Conservation (phyloP, 2,329 filamentous ascomycete genomes). For the Dichotomopilus funicola region DNA sequence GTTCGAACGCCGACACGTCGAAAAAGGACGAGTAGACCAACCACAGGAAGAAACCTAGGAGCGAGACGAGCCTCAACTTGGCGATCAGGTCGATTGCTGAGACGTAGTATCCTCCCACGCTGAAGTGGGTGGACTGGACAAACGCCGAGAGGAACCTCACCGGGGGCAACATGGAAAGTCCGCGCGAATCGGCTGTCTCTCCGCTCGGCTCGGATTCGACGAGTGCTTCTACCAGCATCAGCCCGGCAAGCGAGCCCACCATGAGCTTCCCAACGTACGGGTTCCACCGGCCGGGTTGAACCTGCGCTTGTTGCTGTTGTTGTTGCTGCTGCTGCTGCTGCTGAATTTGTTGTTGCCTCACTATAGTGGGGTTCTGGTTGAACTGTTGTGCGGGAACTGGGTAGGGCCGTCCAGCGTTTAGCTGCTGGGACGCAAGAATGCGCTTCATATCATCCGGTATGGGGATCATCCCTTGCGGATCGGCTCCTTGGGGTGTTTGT, state of each 20-base stretch:
- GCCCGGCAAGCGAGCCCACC: slow-evolving; percentile 82
- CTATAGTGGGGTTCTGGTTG: slow-evolving; percentile 36
- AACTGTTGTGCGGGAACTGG: slow-evolving; percentile 36
- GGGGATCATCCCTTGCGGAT: slow-evolving; percentile 54
- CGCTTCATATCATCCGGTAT: slow-evolving; percentile 62
- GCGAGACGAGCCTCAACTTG: slow-evolving; percentile 47
- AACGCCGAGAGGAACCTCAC: slow-evolving; percentile 41
- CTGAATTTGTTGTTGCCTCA: slow-evolving; percentile 52
- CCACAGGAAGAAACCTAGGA: slow-evolving; percentile 50
- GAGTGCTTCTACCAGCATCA: slow-evolving; percentile 86
- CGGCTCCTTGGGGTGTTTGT: slow-evolving; percentile 34
- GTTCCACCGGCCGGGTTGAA: slow-evolving; percentile 44
- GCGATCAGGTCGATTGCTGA: slow-evolving; percentile 40
- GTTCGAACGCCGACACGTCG: slow-evolving; percentile 44
- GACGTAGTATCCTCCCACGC: slow-evolving; percentile 48
- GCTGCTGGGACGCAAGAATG: slow-evolving; percentile 48
- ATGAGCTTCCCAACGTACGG: slow-evolving; percentile 71
- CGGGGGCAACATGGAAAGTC: slow-evolving; percentile 62
- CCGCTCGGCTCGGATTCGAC: slow-evolving; percentile 58
- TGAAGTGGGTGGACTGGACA: slow-evolving; percentile 43
- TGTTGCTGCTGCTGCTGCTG: slow-evolving; percentile 47
- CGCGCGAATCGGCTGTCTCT: slow-evolving; percentile 58
- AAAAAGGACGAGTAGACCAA: slow-evolving; percentile 50
- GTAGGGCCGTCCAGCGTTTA: slow-evolving; percentile 49
- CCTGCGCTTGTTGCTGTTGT: slow-evolving; percentile 42